Conservation (phyloP, 2,329 filamentous ascomycete species). For the Arachnomyces sp. region DNA sequence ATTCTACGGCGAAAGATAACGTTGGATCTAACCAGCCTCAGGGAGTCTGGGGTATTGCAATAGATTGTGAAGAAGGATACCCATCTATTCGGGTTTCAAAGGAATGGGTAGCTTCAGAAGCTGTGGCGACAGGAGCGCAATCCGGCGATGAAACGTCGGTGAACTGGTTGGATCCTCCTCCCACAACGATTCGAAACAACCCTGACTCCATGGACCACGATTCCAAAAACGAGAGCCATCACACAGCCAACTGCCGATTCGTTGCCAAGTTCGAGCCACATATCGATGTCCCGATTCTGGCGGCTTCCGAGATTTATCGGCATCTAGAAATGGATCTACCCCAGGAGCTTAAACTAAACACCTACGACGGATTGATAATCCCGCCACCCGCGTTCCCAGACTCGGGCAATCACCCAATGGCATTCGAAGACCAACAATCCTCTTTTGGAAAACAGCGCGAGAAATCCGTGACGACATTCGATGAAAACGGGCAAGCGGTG, state of each 20-base stretch:
- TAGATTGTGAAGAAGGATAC: constrained; percentile 40
- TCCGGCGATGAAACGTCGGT: constrained; percentile 21
- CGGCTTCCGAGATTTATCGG: constrained; percentile 34
- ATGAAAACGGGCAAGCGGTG: constrained; percentile 21
- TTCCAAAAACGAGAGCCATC: constrained; percentile 28
- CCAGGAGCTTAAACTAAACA: constrained; percentile 32
- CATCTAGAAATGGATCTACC: constrained; percentile 32
- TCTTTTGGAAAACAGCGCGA: constrained; percentile 25
- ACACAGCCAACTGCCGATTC: constrained; percentile 37
- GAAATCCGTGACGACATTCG: constrained; percentile 25
- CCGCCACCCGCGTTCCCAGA: constrained; percentile 17
- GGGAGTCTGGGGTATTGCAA: constrained; percentile 30
- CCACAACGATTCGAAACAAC: constrained; percentile 26
- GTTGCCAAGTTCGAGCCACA: constrained; percentile 36
- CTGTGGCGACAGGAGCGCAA: constrained; percentile 23
- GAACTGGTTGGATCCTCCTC: constrained; percentile 33
- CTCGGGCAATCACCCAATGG: constrained; percentile 15
- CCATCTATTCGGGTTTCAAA: constrained; percentile 38
- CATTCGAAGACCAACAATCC: constrained; percentile 21
- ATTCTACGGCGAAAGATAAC: constrained; percentile 24
- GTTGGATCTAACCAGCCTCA: constrained; percentile 16
- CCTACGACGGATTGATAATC: constrained; percentile 33
- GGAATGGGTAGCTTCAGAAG: constrained; percentile 33
- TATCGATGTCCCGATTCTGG: constrained; percentile 35
- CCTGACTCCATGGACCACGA: constrained; percentile 31